Evolutionary conservation across 495 filamentous ascomycete genomes (phyloP).

Genomic region (Aspergillus panamensis): DNA sequence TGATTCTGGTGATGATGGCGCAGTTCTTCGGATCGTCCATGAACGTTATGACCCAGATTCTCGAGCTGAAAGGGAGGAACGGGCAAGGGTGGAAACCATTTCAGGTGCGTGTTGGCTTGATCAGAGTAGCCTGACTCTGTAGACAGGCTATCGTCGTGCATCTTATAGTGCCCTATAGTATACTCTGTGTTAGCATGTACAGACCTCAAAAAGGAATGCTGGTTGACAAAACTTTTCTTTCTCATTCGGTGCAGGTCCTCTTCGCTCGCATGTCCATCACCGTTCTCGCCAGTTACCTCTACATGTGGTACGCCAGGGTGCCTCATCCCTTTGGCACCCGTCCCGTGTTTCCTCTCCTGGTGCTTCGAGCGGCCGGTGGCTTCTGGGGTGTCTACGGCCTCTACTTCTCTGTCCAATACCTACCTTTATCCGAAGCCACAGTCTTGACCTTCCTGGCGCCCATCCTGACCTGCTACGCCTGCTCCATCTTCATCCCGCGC

Average conservation of each 20-base stretch:
- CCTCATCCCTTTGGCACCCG: conserved; percentile 66
- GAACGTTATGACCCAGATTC: conserved; percentile 76
- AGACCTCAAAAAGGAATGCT: not conserved
- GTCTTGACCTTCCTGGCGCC: conserved; percentile 91
- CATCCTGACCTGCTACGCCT: conserved; percentile 76
- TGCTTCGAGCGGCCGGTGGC: conserved; percentile 66
- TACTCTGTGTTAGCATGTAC: too few species aligned
- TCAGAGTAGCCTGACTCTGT: not conserved
- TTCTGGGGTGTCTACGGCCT: conserved; percentile 84
- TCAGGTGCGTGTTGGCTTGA: conserved; percentile 50
- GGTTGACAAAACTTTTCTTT: not conserved
- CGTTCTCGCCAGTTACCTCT: conserved; percentile 58
- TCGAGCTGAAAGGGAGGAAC: conserved; percentile 65
- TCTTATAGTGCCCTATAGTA: too few species aligned
- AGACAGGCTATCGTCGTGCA: not conserved
- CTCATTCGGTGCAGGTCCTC: conserved; percentile 52
- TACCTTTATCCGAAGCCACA: conserved; percentile 85
- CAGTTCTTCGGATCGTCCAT: conserved; percentile 87
- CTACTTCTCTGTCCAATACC: conserved; percentile 81
- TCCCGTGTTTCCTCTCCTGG: conserved; percentile 62
- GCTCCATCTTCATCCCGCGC: conserved; percentile 65
- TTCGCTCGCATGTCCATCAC: conserved; percentile 85
- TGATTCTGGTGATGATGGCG: conserved; percentile 67
- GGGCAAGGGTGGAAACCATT: conserved; percentile 76
- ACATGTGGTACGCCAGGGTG: conserved; percentile 70